Conservation (phyloP, 208 protist species). For the Wallacemonas rigidus region DNA sequence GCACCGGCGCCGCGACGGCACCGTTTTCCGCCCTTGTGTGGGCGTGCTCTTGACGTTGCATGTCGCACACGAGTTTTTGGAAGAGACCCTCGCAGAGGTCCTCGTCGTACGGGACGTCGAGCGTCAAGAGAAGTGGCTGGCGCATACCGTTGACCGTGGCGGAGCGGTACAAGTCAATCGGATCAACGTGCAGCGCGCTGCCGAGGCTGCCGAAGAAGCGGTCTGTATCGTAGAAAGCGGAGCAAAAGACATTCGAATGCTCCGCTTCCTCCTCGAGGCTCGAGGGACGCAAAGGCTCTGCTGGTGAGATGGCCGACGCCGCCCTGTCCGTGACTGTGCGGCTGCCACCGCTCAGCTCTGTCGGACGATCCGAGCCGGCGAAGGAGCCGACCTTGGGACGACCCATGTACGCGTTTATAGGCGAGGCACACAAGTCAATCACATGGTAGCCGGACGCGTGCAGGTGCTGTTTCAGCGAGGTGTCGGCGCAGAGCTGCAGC, state of each 20-base stretch:
- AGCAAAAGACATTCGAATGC: constrained; percentile 79
- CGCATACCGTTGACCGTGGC: constrained; percentile 36
- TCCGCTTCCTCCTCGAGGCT: constrained; percentile 39
- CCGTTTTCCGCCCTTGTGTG: constrained; percentile 1
- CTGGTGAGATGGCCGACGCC: constrained; percentile 7
- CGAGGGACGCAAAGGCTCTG: background rate
- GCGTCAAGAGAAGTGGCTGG: constrained; percentile 72
- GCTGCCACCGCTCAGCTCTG: background rate
- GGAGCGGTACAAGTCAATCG: constrained; percentile 33
- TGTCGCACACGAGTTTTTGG: constrained; percentile 73
- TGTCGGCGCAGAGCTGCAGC: constrained; percentile 88
- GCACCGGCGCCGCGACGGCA: background rate
- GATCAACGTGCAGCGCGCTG: constrained; percentile 75
- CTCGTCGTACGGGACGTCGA: constrained; percentile 90
- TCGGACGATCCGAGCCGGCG: background rate
- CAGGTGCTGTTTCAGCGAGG: constrained; percentile 76
- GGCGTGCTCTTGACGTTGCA: constrained; percentile 20
- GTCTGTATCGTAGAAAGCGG: constrained; percentile 86
- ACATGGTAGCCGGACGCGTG: constrained; percentile 80
- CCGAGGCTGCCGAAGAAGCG: constrained; percentile 86
- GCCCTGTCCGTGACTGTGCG: background rate
- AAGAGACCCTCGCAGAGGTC: constrained; percentile 88
- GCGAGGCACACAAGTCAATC: constrained; percentile 86
- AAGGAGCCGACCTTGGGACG: constrained; percentile 26
- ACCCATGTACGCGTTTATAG: constrained; percentile 91